Evolutionary conservation across 768 basidiomycete genomes (phyloP).

Genomic region (Lactifluus rugatus): DNA sequence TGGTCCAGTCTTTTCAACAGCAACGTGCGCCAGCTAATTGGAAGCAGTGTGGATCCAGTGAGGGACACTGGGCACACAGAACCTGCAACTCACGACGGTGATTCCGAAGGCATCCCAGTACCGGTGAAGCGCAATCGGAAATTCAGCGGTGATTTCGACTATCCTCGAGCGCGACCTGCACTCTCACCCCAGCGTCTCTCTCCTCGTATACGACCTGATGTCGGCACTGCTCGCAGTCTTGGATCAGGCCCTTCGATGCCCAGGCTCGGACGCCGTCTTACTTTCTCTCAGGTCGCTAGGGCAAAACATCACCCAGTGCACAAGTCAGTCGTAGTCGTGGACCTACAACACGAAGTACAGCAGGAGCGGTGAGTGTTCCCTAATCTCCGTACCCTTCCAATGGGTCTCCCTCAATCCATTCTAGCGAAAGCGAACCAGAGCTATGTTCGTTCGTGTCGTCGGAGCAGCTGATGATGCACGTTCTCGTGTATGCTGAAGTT

Average conservation of each 20-base stretch:
- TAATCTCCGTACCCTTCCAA: neutral
- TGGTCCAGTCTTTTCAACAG: conserved; percentile 74
- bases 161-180: neutral
- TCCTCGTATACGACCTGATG: conserved; percentile 35
- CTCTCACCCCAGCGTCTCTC: conserved; percentile 1
- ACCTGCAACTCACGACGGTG: conserved; percentile 17
- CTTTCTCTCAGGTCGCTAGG: conserved; percentile 34
- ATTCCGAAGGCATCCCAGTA: conserved; percentile 25
- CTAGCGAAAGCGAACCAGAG: neutral
- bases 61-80: conserved; percentile 28
- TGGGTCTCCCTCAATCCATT: neutral
- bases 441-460: conserved; percentile 19
- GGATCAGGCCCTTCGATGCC: conserved; percentile 1
- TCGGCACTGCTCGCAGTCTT: conserved; percentile 15
- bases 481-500: conserved; percentile 65
- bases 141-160: conserved; percentile 1
- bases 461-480: conserved; percentile 41
- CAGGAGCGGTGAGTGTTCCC: conserved; percentile 9
- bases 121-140: conserved; percentile 19
- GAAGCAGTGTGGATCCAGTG: conserved; percentile 44
- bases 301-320: conserved; percentile 26
- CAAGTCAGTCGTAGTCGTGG: conserved; percentile 32
- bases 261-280: conserved; percentile 26
- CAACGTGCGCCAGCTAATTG: conserved; percentile 58
- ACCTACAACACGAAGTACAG: conserved; percentile 18